phyloP scores from a whole-genome alignment of 1,139 yeast genomes.

The Saccharomyces uvarum region DNA sequence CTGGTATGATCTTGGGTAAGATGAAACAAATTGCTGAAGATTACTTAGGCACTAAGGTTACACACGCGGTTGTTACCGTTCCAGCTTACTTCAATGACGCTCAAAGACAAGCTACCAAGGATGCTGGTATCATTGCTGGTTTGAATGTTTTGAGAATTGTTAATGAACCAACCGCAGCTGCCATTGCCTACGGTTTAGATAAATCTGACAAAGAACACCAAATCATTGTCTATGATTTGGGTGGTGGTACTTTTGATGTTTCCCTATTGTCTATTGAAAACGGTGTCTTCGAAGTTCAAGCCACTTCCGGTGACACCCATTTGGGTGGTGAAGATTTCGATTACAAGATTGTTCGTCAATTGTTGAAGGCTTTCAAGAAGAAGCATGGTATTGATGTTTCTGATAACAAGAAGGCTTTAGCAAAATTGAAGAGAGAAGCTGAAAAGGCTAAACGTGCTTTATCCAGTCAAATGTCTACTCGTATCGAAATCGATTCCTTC shows the following conservation, averaged over 20 bases:
- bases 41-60: slow-evolving; percentile 78
- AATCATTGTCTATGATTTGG: slow-evolving; percentile 85
- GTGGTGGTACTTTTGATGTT: slow-evolving; percentile 96
- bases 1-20: slow-evolving; percentile 85
- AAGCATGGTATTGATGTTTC: slow-evolving; percentile 74
- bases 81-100: slow-evolving; percentile 97
- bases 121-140: slow-evolving; percentile 92
- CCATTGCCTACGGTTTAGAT: slow-evolving; percentile 91
- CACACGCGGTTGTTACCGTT: slow-evolving; percentile 92
- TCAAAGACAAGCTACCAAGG: slow-evolving; percentile 94
- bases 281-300: slow-evolving; percentile 91
- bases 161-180: slow-evolving; percentile 95
- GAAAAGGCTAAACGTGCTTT: slow-evolving; percentile 95
- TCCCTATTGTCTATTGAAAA: slow-evolving; percentile 81
- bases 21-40: slow-evolving; percentile 93
- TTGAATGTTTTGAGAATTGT: slow-evolving; percentile 86
- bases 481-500: slow-evolving; percentile 91
- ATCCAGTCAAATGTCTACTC: slow-evolving; percentile 68
- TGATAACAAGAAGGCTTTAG: slow-evolving; percentile 67
- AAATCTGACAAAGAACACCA: slow-evolving; percentile 72
- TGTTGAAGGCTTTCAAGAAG: slow-evolving; percentile 79
- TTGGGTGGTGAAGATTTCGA: slow-evolving; percentile 97
- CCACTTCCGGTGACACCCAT: slow-evolving; percentile 94
- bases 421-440: slow-evolving; percentile 90
- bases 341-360: slow-evolving; percentile 79